Evolutionary conservation across 2,329 filamentous ascomycete genomes (phyloP).

Genomic region (Laburnicola sp.): DNA sequence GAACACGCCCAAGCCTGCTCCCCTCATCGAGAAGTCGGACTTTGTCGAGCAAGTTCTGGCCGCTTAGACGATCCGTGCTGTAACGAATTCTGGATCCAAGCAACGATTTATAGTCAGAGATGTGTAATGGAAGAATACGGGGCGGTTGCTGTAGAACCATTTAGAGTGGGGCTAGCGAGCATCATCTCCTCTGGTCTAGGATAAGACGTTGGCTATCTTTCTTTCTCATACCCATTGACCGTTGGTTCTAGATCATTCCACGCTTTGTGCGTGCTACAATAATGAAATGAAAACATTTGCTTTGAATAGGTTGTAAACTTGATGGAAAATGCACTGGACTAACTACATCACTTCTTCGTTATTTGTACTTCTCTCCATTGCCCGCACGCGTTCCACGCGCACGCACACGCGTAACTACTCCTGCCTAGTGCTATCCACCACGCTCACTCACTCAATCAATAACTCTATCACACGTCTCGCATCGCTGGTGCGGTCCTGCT

Average conservation of each 20-base stretch:
- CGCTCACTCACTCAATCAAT: not conserved
- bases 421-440: too few relatives aligned
- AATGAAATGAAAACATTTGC: not conserved
- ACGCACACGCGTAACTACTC: too few relatives aligned
- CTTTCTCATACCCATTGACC: constrained; percentile 6
- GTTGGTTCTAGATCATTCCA: constrained; percentile 4
- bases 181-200: too few relatives aligned
- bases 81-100: constrained; percentile 1
- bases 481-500: not conserved
- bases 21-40: constrained; percentile 4
- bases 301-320: too few relatives aligned
- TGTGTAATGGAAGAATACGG: too few relatives aligned
- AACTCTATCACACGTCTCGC: not conserved
- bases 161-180: not conserved
- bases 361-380: too few relatives aligned
- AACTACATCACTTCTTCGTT: too few relatives aligned
- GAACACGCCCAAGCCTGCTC: not conserved
- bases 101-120: not conserved
- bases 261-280: not conserved
- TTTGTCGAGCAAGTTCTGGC: not conserved
- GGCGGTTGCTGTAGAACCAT: not conserved
- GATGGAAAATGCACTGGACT: too few relatives aligned
- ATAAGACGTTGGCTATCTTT: too few relatives aligned
- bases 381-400: too few relatives aligned
- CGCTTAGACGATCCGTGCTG: not conserved